These are phyloP conservation scores for Rhodotorula sp. DNA, from an alignment of 1,284 basidiomycete species.

Conservation along the genomic window DNA sequence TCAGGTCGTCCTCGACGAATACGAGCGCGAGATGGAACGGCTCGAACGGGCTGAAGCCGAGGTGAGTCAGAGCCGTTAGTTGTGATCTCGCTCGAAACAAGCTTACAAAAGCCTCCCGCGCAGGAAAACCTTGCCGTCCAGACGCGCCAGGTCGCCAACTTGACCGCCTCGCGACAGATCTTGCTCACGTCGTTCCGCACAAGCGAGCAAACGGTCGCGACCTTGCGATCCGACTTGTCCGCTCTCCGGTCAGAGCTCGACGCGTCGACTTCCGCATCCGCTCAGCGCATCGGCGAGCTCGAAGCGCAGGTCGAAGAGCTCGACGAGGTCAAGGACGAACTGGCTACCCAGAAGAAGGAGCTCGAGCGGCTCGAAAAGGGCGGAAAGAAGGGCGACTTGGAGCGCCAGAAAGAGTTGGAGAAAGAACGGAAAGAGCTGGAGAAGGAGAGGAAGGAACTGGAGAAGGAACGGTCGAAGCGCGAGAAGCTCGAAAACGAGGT, in stretches of 20 bases:
- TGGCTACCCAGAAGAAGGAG: slow-evolving; percentile 11
- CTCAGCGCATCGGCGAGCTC: slow-evolving; percentile 3
- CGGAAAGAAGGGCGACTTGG: slow-evolving; percentile 12
- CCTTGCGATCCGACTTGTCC: slow-evolving; percentile 19
- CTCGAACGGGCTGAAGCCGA: slow-evolving; percentile 30
- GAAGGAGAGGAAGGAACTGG: slow-evolving; percentile 32
- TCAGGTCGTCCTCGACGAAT: slow-evolving; percentile 5
- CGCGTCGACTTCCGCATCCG: background rate
- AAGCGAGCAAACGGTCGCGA: slow-evolving; percentile 19
- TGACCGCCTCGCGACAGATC: slow-evolving; percentile 23
- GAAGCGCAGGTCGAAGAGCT: slow-evolving; percentile 3
- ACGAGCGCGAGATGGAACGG: slow-evolving; percentile 18
- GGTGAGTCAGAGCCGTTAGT: slow-evolving; percentile 6
- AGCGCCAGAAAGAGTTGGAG: slow-evolving; percentile 11
- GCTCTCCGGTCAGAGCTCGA: slow-evolving; percentile 4
- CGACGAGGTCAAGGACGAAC: slow-evolving; percentile 5
- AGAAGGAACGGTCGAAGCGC: slow-evolving; percentile 9
- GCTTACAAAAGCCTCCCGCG: too few relatives aligned
- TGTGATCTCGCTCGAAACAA: background rate
- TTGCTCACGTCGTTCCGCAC: slow-evolving; percentile 28
- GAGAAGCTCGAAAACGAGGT: slow-evolving; percentile 19
- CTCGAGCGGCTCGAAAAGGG: slow-evolving; percentile 9
- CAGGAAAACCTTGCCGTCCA: slow-evolving; percentile 16
- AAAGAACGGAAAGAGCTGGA: slow-evolving; percentile 17
- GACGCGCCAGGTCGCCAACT: slow-evolving; percentile 5